Conservation (phyloP, 1,284 basidiomycete species). For the Melampsora americana region DNA sequence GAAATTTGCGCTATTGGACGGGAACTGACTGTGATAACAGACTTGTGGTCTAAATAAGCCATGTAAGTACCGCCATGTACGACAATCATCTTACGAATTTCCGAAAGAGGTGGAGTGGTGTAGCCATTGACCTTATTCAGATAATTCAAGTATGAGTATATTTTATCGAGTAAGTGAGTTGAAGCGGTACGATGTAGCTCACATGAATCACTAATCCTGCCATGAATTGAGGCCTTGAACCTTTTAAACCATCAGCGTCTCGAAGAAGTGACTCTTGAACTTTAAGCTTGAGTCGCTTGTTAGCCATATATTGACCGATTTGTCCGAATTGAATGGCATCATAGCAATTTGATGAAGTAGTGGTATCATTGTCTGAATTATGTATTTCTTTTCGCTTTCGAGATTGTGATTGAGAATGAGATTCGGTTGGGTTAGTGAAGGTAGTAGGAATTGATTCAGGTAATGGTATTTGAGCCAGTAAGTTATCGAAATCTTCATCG, state of each 20-base stretch:
- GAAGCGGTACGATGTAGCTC: slow-evolving; percentile 34
- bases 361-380: too few species aligned
- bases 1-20: slow-evolving; percentile 13
- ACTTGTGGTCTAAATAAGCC: slow-evolving; percentile 76
- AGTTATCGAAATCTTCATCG: slow-evolving; percentile 32
- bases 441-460: neutral
- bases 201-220: slow-evolving; percentile 74
- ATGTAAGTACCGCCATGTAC: slow-evolving; percentile 78
- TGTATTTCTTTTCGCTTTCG: too few species aligned
- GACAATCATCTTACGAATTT: slow-evolving; percentile 74
- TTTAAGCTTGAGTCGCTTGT: slow-evolving; percentile 78
- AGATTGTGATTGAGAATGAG: too few species aligned
- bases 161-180: neutral
- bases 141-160: neutral
- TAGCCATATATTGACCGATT: slow-evolving; percentile 78
- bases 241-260: slow-evolving; percentile 47
- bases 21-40: slow-evolving; percentile 62
- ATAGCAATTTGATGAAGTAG: slow-evolving; percentile 56
- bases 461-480: slow-evolving; percentile 24
- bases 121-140: slow-evolving; percentile 75
- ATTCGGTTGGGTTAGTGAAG: too few species aligned
- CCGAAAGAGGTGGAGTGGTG: slow-evolving; percentile 81
- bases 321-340: slow-evolving; percentile 75
- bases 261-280: slow-evolving; percentile 45
- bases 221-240: slow-evolving; percentile 63